Evolutionary conservation across 176 grass and related monocot genomes (phyloP).

Genomic region (Cenchrus purpureus): DNA sequence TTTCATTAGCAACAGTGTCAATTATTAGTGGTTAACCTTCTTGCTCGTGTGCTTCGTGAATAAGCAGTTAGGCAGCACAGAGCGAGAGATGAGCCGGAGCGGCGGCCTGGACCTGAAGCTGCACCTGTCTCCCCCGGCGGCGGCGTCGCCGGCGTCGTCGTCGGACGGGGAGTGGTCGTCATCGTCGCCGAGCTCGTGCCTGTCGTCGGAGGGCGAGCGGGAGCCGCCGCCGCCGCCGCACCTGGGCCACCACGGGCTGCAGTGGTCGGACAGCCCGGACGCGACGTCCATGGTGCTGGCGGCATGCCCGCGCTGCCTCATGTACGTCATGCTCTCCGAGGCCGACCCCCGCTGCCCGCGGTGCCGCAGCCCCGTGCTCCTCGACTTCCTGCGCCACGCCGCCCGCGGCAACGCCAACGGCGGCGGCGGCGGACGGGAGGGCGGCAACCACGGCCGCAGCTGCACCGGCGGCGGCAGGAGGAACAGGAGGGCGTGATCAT

Average conservation of each 20-base stretch:
- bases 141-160: constrained; percentile 9
- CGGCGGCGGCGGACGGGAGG: background rate
- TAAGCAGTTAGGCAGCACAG: background rate
- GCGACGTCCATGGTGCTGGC: constrained; percentile 76
- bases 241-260: constrained; percentile 8
- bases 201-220: constrained; percentile 70
- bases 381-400: constrained; percentile 60
- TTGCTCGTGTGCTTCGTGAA: background rate
- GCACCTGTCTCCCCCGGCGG: constrained; percentile 62
- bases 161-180: constrained; percentile 62
- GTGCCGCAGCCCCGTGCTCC: constrained; percentile 72
- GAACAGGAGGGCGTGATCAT: constrained; percentile 50
- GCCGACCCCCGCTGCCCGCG: constrained; percentile 69
- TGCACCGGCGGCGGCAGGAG: background rate
- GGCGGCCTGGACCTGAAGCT: constrained; percentile 67
- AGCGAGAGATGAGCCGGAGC: constrained; percentile 49
- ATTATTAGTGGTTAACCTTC: background rate
- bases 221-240: background rate
- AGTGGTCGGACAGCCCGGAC: constrained; percentile 70
- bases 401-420: background rate
- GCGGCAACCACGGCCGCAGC: background rate
- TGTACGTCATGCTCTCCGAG: constrained; percentile 83
- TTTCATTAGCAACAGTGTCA: background rate
- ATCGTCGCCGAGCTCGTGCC: constrained; percentile 69
- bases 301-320: constrained; percentile 72